phyloP scores from a whole-genome alignment of 805 yeast genomes.

The Grigorovia humatica region DNA sequence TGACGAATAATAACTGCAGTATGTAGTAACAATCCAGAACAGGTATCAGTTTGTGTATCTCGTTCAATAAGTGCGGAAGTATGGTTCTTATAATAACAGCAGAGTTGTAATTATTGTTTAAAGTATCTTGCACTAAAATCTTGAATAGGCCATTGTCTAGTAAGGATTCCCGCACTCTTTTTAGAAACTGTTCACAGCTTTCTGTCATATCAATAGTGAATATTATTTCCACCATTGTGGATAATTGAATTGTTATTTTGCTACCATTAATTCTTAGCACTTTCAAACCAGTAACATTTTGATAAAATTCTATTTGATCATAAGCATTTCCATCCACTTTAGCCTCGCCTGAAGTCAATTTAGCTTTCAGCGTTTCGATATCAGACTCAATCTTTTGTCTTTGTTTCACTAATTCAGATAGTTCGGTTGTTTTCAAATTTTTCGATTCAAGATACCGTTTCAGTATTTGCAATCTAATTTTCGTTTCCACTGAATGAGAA shows the following conservation, averaged over 20 bases:
- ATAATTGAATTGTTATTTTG: background rate
- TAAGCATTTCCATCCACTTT: background rate
- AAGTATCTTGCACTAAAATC: background rate
- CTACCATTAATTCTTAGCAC: background rate
- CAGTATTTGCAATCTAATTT: constrained; percentile 11
- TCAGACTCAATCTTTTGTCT: constrained; percentile 1
- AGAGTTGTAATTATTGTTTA: background rate
- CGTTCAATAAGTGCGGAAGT: background rate
- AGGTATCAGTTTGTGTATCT: background rate
- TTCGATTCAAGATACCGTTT: constrained; percentile 8
- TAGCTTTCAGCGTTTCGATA: background rate
- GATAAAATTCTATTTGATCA: background rate
- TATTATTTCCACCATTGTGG: background rate
- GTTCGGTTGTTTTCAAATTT: constrained; percentile 1
- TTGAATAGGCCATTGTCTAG: background rate
- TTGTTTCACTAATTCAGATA: background rate
- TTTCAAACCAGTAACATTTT: background rate
- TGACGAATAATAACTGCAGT: background rate
- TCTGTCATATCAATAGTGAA: background rate
- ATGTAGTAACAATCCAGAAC: background rate
- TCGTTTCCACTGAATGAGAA: constrained; percentile 8
- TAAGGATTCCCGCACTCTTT: background rate
- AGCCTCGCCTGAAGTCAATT: background rate
- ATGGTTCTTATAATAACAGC: background rate
- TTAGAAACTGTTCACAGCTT: background rate